Conservation (phyloP, 805 yeast genomes). For the Yarrowia yakushimensis region DNA sequence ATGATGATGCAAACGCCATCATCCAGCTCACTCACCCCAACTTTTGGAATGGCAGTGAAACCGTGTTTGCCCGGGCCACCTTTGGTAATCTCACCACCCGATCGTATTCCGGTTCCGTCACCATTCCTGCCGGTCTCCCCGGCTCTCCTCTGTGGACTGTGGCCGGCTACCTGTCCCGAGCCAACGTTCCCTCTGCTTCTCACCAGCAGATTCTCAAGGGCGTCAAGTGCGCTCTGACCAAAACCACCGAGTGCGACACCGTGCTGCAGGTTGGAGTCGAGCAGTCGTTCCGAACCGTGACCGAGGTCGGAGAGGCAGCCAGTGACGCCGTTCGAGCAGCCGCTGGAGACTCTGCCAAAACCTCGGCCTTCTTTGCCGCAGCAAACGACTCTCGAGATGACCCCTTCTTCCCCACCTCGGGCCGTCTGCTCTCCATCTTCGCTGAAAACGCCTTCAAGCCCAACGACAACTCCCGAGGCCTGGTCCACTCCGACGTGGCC, state of each 20-base stretch:
- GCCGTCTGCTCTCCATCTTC: neutral
- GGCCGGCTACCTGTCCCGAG: slow-evolving; percentile 12
- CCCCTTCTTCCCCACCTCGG: slow-evolving; percentile 15
- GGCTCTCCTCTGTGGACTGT: slow-evolving; percentile 22
- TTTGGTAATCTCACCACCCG: slow-evolving; percentile 21
- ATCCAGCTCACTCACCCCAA: slow-evolving; percentile 17
- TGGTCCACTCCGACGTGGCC: slow-evolving; percentile 8
- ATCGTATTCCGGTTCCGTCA: slow-evolving; percentile 4
- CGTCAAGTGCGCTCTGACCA: slow-evolving; percentile 8
- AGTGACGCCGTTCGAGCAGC: slow-evolving; percentile 14
- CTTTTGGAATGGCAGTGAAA: slow-evolving; percentile 16
- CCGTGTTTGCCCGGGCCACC: slow-evolving; percentile 15
- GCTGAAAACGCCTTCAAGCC: slow-evolving; percentile 22
- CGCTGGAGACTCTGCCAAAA: slow-evolving; percentile 18
- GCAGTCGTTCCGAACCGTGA: slow-evolving; percentile 16
- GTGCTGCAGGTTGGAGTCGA: slow-evolving; percentile 14
- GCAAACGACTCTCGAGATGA: slow-evolving; percentile 16
- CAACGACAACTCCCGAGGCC: slow-evolving; percentile 3
- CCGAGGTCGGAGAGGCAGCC: slow-evolving; percentile 23
- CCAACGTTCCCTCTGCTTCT: slow-evolving; percentile 17
- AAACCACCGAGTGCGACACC: neutral
- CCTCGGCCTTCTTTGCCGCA: slow-evolving; percentile 15
- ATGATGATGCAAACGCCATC: slow-evolving; percentile 17
- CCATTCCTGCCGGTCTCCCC: slow-evolving; percentile 5
- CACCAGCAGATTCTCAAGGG: slow-evolving; percentile 25